Evolutionary conservation across 2,329 filamentous ascomycete genomes (phyloP).

Genomic region (Xylariaceae sp.): DNA sequence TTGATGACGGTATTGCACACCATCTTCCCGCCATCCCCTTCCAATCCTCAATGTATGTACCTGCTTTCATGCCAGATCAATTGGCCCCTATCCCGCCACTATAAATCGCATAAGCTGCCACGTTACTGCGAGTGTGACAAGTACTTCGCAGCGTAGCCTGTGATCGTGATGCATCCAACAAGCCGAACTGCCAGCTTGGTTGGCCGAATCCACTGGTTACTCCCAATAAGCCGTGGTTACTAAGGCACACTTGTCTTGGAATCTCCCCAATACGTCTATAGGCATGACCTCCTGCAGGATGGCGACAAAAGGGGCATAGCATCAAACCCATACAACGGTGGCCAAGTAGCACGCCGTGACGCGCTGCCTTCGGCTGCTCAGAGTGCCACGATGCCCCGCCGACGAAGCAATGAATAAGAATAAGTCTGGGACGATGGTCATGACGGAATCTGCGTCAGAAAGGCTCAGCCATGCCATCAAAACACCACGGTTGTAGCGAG

Average conservation of each 20-base stretch:
- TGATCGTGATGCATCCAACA: conserved; percentile 14
- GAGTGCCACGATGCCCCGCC: conserved; percentile 15
- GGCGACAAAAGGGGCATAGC: conserved; percentile 20
- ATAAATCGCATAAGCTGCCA: conserved; percentile 16
- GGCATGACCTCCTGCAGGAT: conserved; percentile 24
- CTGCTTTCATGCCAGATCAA: conserved; percentile 6
- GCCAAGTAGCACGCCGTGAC: conserved; percentile 17
- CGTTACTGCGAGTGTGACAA: conserved; percentile 20
- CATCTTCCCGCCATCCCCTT: too few relatives aligned
- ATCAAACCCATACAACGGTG: conserved; percentile 16
- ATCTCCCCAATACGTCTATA: conserved; percentile 4
- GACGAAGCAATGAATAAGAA: conserved; percentile 12
- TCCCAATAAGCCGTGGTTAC: conserved; percentile 1
- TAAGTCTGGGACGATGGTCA: too few relatives aligned
- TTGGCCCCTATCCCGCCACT: conserved; percentile 25
- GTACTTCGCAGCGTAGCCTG: conserved; percentile 15
- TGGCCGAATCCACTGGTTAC: conserved; percentile 12
- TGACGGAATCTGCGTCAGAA: too few relatives aligned
- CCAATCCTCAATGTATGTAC: too few relatives aligned
- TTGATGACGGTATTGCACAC: too few relatives aligned
- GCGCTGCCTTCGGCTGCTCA: background rate
- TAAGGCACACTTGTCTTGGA: background rate
- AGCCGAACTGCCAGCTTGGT: conserved; percentile 8
- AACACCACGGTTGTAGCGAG: too few relatives aligned
- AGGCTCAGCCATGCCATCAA: too few relatives aligned